Evolutionary conservation across 2,329 filamentous ascomycete species (phyloP).

Genomic region (Pezicula rhizophila): DNA sequence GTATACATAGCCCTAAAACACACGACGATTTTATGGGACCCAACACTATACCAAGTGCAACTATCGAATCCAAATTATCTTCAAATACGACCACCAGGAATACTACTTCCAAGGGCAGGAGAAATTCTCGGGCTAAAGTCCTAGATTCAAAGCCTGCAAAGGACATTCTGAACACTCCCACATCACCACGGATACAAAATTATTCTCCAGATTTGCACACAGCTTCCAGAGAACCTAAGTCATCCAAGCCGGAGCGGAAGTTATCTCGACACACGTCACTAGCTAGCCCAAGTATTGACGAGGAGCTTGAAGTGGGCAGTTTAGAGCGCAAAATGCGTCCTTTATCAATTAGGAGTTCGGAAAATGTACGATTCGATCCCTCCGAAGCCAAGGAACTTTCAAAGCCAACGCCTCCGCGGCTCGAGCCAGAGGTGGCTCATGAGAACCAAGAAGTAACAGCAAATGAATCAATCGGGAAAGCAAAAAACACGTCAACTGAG

Average conservation of each 20-base stretch:
- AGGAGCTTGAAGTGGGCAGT: constrained; percentile 2
- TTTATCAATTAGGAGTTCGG: too few relatives aligned
- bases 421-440: too few relatives aligned
- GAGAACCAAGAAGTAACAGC: background rate
- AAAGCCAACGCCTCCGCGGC: too few relatives aligned
- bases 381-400: too few relatives aligned
- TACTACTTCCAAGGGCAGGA: constrained; percentile 6
- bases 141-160: constrained; percentile 20
- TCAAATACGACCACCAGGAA: constrained; percentile 5
- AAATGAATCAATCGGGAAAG: background rate
- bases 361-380: too few relatives aligned
- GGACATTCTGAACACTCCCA: constrained; percentile 18
- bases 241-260: constrained; percentile 15
- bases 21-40: too few relatives aligned
- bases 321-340: too few relatives aligned
- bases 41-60: background rate
- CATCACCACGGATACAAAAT: constrained; percentile 9
- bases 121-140: constrained; percentile 9
- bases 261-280: constrained; percentile 18
- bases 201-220: constrained; percentile 5
- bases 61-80: constrained; percentile 3
- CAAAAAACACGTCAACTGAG: constrained; percentile 22
- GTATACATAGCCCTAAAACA: too few relatives aligned
- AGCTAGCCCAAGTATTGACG: constrained; percentile 14
- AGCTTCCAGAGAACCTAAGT: constrained; percentile 6